Conservation (phyloP, 1,284 basidiomycete genomes). For the Thecaphora thlaspeos region DNA sequence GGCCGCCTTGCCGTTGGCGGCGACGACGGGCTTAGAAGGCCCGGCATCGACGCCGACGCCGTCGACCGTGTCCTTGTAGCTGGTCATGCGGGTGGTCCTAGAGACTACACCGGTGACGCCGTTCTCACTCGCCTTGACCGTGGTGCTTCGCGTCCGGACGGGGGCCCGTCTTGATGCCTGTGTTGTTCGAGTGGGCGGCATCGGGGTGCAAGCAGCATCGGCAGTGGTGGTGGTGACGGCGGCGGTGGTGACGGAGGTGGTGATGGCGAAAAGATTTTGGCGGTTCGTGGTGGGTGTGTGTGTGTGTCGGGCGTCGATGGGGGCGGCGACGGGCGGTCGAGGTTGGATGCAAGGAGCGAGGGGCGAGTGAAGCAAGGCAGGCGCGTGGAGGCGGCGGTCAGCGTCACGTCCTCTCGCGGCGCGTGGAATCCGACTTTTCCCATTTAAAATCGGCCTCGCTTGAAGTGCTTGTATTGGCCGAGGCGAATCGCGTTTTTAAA, state of each 20-base stretch:
- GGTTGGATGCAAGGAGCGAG: conserved; percentile 13
- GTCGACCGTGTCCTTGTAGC: conserved; percentile 13
- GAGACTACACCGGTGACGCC: conserved; percentile 13
- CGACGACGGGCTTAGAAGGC: conserved; percentile 32
- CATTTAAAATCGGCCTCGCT: too few relatives aligned
- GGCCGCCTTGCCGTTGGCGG: conserved; percentile 22
- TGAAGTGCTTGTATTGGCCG: too few relatives aligned
- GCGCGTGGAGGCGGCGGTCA: conserved; percentile 1
- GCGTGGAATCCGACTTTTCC: too few relatives aligned
- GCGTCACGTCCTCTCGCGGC: too few relatives aligned
- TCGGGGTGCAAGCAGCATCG: too few relatives aligned
- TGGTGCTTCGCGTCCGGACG: conserved; percentile 34
- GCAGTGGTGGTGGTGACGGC: too few relatives aligned
- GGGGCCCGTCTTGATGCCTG: conserved; percentile 37
- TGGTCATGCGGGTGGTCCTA: conserved; percentile 14
- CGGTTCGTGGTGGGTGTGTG: not conserved
- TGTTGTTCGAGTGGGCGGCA: not conserved
- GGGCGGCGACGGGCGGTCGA: conserved; percentile 33
- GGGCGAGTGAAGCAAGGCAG: not conserved
- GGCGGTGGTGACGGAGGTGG: not conserved
- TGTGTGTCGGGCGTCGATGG: conserved; percentile 25
- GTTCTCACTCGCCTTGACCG: conserved; percentile 34
- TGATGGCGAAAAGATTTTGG: not conserved
- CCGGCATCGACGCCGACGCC: conserved; percentile 25
- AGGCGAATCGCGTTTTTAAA: too few relatives aligned